Base-by-base conservation (phyloP, 225 moss, liverwort and hornwort species). In the Lunularia cruciata region DNA sequence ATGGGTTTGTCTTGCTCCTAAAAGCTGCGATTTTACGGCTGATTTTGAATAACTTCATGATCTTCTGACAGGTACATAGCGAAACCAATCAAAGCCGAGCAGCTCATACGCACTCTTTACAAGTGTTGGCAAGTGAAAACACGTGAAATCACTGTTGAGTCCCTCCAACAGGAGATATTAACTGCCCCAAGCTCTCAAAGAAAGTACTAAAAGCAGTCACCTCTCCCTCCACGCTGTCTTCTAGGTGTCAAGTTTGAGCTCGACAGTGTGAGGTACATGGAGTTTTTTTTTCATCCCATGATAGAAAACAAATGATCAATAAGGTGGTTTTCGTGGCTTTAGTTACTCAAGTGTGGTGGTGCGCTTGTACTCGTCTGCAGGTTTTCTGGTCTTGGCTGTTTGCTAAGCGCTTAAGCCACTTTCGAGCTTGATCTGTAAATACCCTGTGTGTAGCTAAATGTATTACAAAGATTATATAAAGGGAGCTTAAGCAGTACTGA, bases 51-150 rank as follows among this genome's bases (percentile, higher is more conserved):
- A 1, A 4, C 0, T 22, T 37, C 11, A 18, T 30, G 43, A 43
- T 1, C 43, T 43, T 16, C 43, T 43, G 45, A 36, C 77, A 73
- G 77, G 77, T 78, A 78, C 27, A 67, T 78, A 60, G 59, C 77
- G 14, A 78, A 78, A 53, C 73, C 73, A 0, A 78, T 78, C 14
- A 72, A 73, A 73, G 72, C 72, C 22, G 72, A 78, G 53, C 51
- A 60, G 3, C 47, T 78, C 51, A 73, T 78, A 32, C 46, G 27
- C 20, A 73, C 72, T 2, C 47, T 78, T 39, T 60, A 49, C 52
- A 67, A 68, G 22, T 78, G 77, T 32, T 78, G 77, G 77, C 77
- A 67, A 49, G 77, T 73, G 66, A 78, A 78, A 51, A 68, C 36
- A 12, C 26, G 54, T 8, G 35, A 75, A 61, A 60, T 75, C 28